Base-by-base conservation (phyloP, 108 stramenopile genomes). In the Pseudonitzschia delicatissima region DNA sequence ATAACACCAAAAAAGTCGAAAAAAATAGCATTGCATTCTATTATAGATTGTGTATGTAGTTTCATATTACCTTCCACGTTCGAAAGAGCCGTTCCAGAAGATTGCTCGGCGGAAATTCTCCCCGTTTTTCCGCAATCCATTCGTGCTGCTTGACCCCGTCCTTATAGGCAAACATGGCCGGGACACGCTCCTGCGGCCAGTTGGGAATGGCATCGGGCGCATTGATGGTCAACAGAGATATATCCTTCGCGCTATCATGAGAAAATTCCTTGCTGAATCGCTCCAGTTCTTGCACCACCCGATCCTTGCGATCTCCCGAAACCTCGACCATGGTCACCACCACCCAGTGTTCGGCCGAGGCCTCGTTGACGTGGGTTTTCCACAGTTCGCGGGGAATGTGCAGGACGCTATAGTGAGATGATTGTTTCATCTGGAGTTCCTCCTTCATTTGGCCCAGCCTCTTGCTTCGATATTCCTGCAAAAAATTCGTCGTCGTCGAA, bases 111-210 rank as follows among this genome's bases (percentile, higher is more conserved):
- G 68, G 68, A 28, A 58, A 68, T 48, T 58, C 40, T 17, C 68
- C 68, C 26, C 35, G 21, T 6, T 25, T 8, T 15, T 20, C 27
- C 25, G 68, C 52, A n/a, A 68, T 39, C 55, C 55, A 68, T 68
- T 97, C 93, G 71, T 83, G 80, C 58, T 90, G 82, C 68, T 95
- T 70, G 31, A 62, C 84, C 18, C 97, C 97, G 53, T 87, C 66
- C 12, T 78, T 79, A 76, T 98, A 98, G 48, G 92, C 74, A 84
- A 97, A 98, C 0, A 97, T 27, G 5, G 93, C 84, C 0, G 96
- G 97, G 15, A 97, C 26, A 79, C 84, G 17, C 35, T 49, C 32
- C 27, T 29, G 5, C 4, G 96, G 96, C 96, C 96, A 97, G 47
- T 96, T 82, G 5, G 60, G 59, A 45, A 96, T 89, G 25, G 96